phyloP scores from a whole-genome alignment of 176 grass and related monocot genomes.

The Oryza longistaminata region DNA sequence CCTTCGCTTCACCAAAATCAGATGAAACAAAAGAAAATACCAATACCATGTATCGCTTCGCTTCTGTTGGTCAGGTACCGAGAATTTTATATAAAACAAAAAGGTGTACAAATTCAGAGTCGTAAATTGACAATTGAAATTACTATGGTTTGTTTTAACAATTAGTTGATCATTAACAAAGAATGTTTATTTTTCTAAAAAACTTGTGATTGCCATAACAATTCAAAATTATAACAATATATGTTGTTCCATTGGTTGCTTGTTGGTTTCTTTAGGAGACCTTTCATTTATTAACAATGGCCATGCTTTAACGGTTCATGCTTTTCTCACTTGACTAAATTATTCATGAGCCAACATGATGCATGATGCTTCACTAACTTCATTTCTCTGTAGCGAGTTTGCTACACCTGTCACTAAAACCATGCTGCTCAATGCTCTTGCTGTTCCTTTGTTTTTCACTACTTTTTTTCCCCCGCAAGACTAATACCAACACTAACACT shows the following conservation, averaged over 20 bases:
- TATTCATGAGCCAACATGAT: neutral
- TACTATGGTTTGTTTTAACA: constrained; percentile 2
- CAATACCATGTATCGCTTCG: constrained; percentile 88
- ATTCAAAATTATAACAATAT: constrained; percentile 9
- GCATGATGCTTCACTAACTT: constrained; percentile 7
- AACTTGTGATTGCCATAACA: neutral
- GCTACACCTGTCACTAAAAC: neutral
- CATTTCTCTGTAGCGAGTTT: neutral
- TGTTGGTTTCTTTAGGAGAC: neutral
- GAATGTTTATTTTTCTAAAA: neutral
- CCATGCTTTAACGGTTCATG: neutral
- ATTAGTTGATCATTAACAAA: neutral
- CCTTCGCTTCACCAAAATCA: neutral
- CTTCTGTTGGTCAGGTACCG: constrained; percentile 89
- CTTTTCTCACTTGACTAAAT: neutral
- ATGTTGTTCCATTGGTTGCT: neutral
- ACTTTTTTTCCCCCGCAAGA: neutral
- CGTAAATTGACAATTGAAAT: neutral
- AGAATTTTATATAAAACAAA: constrained; percentile 23
- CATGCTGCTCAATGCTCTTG: neutral
- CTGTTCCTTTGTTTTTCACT: constrained; percentile 4
- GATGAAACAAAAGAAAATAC: constrained; percentile 72
- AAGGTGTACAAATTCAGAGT: neutral
- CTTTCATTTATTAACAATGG: neutral
- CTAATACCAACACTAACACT: constrained; percentile 12